Evolutionary conservation across 768 basidiomycete species (phyloP).

Genomic region (Tricholoma furcatifolium): DNA sequence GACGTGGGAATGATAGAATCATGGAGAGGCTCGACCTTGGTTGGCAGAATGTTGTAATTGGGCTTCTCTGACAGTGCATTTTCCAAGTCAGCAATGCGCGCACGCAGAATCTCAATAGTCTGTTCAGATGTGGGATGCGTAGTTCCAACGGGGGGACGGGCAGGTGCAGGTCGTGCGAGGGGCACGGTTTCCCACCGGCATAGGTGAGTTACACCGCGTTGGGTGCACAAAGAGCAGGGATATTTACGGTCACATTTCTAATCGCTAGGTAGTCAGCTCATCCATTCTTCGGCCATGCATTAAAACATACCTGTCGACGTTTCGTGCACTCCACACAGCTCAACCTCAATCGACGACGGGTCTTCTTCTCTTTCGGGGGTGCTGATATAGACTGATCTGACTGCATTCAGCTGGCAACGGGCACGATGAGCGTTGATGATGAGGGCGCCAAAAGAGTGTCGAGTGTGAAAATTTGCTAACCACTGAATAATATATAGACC

Average conservation of each 20-base stretch:
- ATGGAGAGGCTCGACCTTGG: slow-evolving; percentile 10
- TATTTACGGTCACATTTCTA: slow-evolving; percentile 53
- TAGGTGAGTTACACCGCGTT: slow-evolving; percentile 39
- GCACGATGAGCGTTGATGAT: neutral
- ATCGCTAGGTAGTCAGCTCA: slow-evolving; percentile 3
- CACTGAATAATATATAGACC: slow-evolving; percentile 5
- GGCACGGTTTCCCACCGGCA: slow-evolving; percentile 47
- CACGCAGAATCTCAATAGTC: slow-evolving; percentile 23
- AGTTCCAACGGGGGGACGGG: slow-evolving; percentile 28
- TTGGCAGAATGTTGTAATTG: slow-evolving; percentile 5
- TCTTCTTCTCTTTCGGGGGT: slow-evolving; percentile 43
- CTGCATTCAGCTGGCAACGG: slow-evolving; percentile 7
- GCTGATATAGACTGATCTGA: slow-evolving; percentile 5
- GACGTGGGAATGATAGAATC: slow-evolving; percentile 12
- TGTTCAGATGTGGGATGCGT: slow-evolving; percentile 12
- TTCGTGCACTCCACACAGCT: slow-evolving; percentile 60
- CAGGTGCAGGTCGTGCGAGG: slow-evolving; percentile 39
- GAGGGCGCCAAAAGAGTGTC: neutral
- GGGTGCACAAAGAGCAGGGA: slow-evolving; percentile 40
- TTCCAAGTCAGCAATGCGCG: slow-evolving; percentile 27
- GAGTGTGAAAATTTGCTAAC: neutral
- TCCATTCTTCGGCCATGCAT: neutral
- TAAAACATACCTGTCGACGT: slow-evolving; percentile 45
- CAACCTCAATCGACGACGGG: slow-evolving; percentile 45
- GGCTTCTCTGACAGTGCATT: slow-evolving; percentile 20